Evolutionary conservation across 768 basidiomycete species (phyloP).

Genomic region (Podaxis pistillaris): DNA sequence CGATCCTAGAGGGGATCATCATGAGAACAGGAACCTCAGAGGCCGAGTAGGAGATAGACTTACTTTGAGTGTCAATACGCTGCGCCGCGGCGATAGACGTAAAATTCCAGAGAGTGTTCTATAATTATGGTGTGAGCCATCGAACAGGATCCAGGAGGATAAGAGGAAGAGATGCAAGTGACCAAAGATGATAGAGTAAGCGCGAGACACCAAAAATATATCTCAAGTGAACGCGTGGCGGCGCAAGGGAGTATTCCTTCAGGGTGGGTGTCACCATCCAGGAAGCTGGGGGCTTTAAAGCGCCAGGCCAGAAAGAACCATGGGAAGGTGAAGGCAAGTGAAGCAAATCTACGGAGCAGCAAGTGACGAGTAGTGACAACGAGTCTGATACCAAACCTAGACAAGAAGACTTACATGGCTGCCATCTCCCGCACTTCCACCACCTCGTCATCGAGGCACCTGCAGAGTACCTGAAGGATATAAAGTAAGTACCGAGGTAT

Average conservation of each 20-base stretch:
- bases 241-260: background rate
- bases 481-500: background rate
- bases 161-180: background rate
- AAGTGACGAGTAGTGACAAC: background rate
- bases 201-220: background rate
- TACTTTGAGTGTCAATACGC: conserved; percentile 72
- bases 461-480: conserved; percentile 62
- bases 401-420: conserved; percentile 56
- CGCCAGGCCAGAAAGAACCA: background rate
- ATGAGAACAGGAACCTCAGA: conserved; percentile 2
- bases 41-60: conserved; percentile 10
- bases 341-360: background rate
- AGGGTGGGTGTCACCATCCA: background rate
- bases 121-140: conserved; percentile 1
- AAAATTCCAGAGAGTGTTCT: conserved; percentile 83
- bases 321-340: background rate
- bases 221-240: conserved; percentile 8
- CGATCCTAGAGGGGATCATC: conserved; percentile 50
- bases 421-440: conserved; percentile 91
- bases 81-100: conserved; percentile 75
- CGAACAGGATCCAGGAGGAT: background rate
- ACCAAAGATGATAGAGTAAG: background rate
- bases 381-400: background rate
- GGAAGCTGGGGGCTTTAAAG: background rate
- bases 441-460: conserved; percentile 82